Evolutionary conservation across 768 basidiomycete genomes (phyloP), one percentile per base, ranked within the genome.

Genomic region (Dentipellis fragilis): DNA sequence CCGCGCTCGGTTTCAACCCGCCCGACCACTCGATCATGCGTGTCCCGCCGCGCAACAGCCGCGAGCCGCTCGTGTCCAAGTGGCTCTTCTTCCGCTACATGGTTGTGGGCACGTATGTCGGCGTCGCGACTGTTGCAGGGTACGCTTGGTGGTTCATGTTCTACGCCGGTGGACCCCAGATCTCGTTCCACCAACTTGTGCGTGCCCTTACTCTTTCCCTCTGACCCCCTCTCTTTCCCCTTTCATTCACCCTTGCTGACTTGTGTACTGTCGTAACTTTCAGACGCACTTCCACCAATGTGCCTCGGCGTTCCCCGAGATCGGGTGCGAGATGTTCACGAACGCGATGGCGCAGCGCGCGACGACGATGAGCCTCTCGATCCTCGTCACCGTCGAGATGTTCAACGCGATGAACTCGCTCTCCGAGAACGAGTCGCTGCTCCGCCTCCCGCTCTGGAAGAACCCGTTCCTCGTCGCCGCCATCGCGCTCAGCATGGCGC

Each of bases 91-190:
- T 97, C 78, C 81, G 95, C 51, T 99, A 98, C 72, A 73, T 97
- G 77, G 79, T 97, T 54, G 81, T 99, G 57, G 95, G 95, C 10
- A 78, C 80, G 51, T 99, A 98, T 64, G 95, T 99, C 53, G 95
- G 95, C 34, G 81, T 83, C 54, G 94, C 93, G 4, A 98, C 95
- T 22, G 95, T 99, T 22, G 92, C 88, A 62, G 95, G 94, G 49
- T 99, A 99, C 66, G 95, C 93, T 0, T 99, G 95, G 95, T 98
- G 95, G 95, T 99, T 99, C 74, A 75, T 95, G 65, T 88, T 84
- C 69, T 97, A 97, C 69, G 65, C 78, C 14, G 87, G 80, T 48
- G 95, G 95, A 1, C 95, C 95, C 4, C 91, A 93, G 66, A 97
- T 99, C 65, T 78, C 89, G 3, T 97, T 89, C 76, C 75, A 90